Conservation (phyloP, 805 yeast species). For the Tetrapisispora namnaoensis region DNA sequence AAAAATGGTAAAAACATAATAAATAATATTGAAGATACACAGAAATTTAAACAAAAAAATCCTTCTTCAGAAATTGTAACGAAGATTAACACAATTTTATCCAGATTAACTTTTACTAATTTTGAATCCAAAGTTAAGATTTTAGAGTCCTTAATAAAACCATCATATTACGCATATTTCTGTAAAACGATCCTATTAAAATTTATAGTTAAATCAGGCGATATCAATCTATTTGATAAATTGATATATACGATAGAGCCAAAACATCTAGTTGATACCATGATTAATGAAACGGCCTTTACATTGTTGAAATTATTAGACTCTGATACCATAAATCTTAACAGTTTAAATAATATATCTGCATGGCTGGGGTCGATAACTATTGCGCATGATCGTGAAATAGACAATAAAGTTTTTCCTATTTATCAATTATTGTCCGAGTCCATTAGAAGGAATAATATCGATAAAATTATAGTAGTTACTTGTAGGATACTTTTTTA, state of each 20-base stretch:
- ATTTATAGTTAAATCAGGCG: slow-evolving; percentile 35
- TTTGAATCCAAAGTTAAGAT: slow-evolving; percentile 28
- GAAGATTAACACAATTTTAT: too few species aligned
- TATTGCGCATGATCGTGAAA: slow-evolving; percentile 63
- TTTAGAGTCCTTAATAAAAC: slow-evolving; percentile 36
- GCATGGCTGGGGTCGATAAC: slow-evolving; percentile 85
- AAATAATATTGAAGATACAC: too few species aligned
- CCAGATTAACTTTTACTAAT: neutral
- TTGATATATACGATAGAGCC: slow-evolving; percentile 56
- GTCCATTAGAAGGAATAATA: slow-evolving; percentile 53
- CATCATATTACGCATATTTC: slow-evolving; percentile 36
- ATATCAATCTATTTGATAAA: slow-evolving; percentile 68
- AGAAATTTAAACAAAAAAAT: too few species aligned
- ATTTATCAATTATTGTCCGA: slow-evolving; percentile 72
- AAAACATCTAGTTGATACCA: slow-evolving; percentile 46
- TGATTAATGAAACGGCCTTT: slow-evolving; percentile 53
- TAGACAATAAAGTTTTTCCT: slow-evolving; percentile 62
- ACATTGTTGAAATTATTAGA: slow-evolving; percentile 52
- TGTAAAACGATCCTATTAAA: neutral
- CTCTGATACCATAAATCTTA: slow-evolving; percentile 53
- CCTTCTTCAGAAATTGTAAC: too few species aligned
- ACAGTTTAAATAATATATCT: slow-evolving; percentile 72
- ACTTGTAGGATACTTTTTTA: slow-evolving; percentile 75
- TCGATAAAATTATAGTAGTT: slow-evolving; percentile 73
- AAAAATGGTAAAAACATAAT: too few species aligned